These are phyloP conservation scores for Kuraishia ogatae DNA, from an alignment of 805 yeast genomes.

Conservation along the genomic window DNA sequence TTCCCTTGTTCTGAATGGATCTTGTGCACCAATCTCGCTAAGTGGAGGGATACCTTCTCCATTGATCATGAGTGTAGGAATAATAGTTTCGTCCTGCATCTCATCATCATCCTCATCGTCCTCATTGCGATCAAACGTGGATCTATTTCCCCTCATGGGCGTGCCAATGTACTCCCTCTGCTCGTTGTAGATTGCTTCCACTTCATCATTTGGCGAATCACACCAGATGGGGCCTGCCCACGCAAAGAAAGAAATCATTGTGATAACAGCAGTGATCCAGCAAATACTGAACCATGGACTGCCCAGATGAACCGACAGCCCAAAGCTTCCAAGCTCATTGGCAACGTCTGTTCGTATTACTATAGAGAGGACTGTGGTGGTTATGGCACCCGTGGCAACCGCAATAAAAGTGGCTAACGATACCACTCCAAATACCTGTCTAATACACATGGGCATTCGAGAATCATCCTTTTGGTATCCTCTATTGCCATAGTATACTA, in stretches of 20 bases:
- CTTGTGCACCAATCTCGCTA: background rate
- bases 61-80: background rate
- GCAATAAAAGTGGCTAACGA: slow-evolving; percentile 26
- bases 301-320: slow-evolving; percentile 36
- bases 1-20: background rate
- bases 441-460: slow-evolving; percentile 20
- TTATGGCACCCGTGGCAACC: slow-evolving; percentile 20
- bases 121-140: slow-evolving; percentile 3
- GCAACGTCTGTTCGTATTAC: slow-evolving; percentile 18
- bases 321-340: slow-evolving; percentile 33
- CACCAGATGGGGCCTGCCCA: slow-evolving; percentile 47
- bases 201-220: slow-evolving; percentile 15
- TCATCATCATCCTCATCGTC: background rate
- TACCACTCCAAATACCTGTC: slow-evolving; percentile 27
- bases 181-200: slow-evolving; percentile 5
- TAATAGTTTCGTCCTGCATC: too few species aligned
- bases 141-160: slow-evolving; percentile 1
- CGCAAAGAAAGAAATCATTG: slow-evolving; percentile 6
- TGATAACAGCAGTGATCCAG: slow-evolving; percentile 25
- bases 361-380: slow-evolving; percentile 20
- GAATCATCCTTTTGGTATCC: slow-evolving; percentile 25
- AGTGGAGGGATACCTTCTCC: background rate
- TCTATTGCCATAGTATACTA: slow-evolving; percentile 28
- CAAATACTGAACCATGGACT: slow-evolving; percentile 28
- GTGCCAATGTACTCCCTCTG: slow-evolving; percentile 5